Percentiles rank a stretch among this genome's conserved stretches.
These are phyloP conservation scores for Margaritispora aquatica DNA, from an alignment of 495 filamentous ascomycete species.

Conservation along the genomic window DNA sequence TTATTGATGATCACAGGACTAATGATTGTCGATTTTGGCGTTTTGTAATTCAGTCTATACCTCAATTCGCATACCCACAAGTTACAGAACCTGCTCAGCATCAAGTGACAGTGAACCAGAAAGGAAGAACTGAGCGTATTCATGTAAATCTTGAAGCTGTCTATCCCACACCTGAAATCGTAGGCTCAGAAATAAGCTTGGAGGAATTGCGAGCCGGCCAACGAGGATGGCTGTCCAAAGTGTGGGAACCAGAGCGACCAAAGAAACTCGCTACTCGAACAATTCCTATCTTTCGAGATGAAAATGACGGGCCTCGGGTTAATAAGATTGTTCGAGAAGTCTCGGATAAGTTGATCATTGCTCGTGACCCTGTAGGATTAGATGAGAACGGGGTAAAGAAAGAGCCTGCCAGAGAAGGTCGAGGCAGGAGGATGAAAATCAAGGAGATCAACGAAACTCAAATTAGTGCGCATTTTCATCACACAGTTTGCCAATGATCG, in stretches of 20 bases:
- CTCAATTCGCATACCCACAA: conserved; percentile 32
- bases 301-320: conserved; percentile 35
- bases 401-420: conserved; percentile 14
- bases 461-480: conserved; percentile 53
- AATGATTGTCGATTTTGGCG: conserved; percentile 62
- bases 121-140: conserved; percentile 73
- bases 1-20: conserved; percentile 97
- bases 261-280: conserved; percentile 43
- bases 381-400: conserved; percentile 44
- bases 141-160: conserved; percentile 80
- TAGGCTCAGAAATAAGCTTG: conserved; percentile 69
- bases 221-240: conserved; percentile 67
- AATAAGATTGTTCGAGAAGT: conserved; percentile 16
- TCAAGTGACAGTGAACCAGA: conserved; percentile 71
- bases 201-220: conserved; percentile 82
- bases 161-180: conserved; percentile 69
- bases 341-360: conserved; percentile 37
- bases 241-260: conserved; percentile 53
- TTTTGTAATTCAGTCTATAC: conserved; percentile 49
- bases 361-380: conserved; percentile 34
- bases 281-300: conserved; percentile 31
- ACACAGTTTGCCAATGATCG: not conserved
- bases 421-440: conserved; percentile 61
- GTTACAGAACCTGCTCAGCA: conserved; percentile 45
- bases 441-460: conserved; percentile 79